Evolutionary conservation across 2,329 filamentous ascomycete genomes (phyloP).

Genomic region (Sarocladiaceae sp.): DNA sequence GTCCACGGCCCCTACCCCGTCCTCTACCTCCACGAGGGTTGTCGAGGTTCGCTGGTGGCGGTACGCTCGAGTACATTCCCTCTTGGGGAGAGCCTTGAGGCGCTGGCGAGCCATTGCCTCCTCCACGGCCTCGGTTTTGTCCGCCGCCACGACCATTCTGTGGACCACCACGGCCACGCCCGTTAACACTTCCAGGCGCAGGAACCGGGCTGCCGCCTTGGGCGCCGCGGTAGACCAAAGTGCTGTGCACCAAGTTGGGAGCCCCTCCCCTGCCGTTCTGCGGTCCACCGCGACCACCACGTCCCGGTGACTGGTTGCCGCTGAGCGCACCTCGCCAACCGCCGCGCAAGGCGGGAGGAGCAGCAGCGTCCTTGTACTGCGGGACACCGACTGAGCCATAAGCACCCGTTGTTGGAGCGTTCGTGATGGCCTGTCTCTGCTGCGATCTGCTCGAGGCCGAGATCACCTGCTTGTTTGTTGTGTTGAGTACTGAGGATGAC

Average conservation of each 20-base stretch:
- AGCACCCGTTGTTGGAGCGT: constrained; percentile 48
- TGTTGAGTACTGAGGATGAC: constrained; percentile 80
- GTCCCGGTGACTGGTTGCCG: constrained; percentile 33
- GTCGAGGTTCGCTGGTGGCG: constrained; percentile 54
- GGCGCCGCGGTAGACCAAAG: constrained; percentile 43
- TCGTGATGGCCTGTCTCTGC: constrained; percentile 44
- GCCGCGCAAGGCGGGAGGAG: constrained; percentile 49
- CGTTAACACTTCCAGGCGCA: constrained; percentile 18
- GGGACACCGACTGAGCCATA: constrained; percentile 51
- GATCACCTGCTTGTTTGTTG: constrained; percentile 75
- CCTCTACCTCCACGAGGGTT: constrained; percentile 30
- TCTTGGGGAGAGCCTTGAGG: constrained; percentile 13
- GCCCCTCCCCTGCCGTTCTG: constrained; percentile 27
- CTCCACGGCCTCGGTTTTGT: constrained; percentile 24
- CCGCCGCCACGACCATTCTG: constrained; percentile 14
- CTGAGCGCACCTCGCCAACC: constrained; percentile 52
- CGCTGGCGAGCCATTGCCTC: constrained; percentile 15
- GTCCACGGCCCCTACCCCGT: constrained; percentile 33
- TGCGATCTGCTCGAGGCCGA: constrained; percentile 49
- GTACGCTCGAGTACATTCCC: constrained; percentile 46
- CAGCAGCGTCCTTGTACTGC: constrained; percentile 54
- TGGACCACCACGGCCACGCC: constrained; percentile 19
- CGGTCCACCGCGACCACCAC: constrained; percentile 27
- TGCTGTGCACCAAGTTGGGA: constrained; percentile 44
- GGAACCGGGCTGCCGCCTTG: constrained; percentile 19